phyloP scores from a whole-genome alignment of 176 grass and related monocot species.

The Sorghum bicolor region DNA sequence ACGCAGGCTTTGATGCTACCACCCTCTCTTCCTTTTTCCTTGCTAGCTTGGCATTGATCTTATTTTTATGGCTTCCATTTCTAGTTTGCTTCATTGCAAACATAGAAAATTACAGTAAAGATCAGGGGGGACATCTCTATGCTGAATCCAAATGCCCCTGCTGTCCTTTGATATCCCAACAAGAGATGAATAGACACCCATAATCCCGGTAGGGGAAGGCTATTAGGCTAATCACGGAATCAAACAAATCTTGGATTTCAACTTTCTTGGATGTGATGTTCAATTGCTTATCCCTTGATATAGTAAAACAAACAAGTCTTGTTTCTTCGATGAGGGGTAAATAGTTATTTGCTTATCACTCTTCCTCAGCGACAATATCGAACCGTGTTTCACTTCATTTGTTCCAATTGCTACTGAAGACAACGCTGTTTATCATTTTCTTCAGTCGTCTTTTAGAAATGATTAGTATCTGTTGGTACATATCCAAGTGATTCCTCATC shows the following conservation, averaged over 20 bases:
- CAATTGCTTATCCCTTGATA: background rate
- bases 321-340: background rate
- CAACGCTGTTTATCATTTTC: background rate
- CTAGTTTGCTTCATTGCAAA: conserved; percentile 10
- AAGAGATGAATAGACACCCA: conserved; percentile 2
- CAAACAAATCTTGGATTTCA: background rate
- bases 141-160: background rate
- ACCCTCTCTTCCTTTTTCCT: background rate
- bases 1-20: conserved; percentile 27
- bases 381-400: background rate
- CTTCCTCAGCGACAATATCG: background rate
- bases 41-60: background rate
- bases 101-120: conserved; percentile 12
- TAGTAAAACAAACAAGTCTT: background rate
- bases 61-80: background rate
- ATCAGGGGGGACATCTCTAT: conserved; percentile 31
- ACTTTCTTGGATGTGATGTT: conserved; percentile 36
- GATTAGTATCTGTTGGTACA: background rate
- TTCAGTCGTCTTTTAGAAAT: conserved; percentile 1
- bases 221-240: background rate
- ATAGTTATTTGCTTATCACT: background rate
- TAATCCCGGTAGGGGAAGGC: background rate
- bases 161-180: conserved; percentile 36
- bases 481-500: background rate
- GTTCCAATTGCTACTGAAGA: background rate